Conservation (phyloP, 768 basidiomycete species). For the Calocybe cyanea region DNA sequence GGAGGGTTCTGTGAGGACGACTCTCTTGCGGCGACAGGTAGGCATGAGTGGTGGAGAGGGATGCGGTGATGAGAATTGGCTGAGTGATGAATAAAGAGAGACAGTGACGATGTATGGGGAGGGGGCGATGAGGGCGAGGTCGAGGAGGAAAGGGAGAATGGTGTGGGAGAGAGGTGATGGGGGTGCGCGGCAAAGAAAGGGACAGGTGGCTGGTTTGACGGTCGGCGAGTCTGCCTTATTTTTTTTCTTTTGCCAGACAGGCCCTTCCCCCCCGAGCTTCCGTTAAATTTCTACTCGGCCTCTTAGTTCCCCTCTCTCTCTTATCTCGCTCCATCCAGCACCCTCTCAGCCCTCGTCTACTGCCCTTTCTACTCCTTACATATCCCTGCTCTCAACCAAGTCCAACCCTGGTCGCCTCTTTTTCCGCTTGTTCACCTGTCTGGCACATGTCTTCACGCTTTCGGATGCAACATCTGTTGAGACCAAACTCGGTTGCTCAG, state of each 20-base stretch:
- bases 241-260: not conserved
- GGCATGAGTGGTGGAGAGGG: slow-evolving; percentile 50
- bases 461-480: slow-evolving; percentile 8
- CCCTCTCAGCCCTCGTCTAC: slow-evolving; percentile 19
- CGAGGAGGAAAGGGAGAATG: slow-evolving; percentile 22
- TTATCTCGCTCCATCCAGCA: slow-evolving; percentile 10
- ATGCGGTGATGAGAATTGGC: slow-evolving; percentile 17
- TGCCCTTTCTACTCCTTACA: not conserved
- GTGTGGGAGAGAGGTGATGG: slow-evolving; percentile 42
- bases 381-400: not conserved
- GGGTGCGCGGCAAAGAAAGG: slow-evolving; percentile 56
- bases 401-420: slow-evolving; percentile 4
- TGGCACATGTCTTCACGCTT: slow-evolving; percentile 11
- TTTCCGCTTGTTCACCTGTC: slow-evolving; percentile 13
- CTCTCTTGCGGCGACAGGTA: slow-evolving; percentile 86
- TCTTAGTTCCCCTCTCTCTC: slow-evolving; percentile 17
- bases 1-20: slow-evolving; percentile 81
- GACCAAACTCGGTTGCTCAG: slow-evolving; percentile 2
- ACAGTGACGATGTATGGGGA: slow-evolving; percentile 15
- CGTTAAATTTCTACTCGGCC: slow-evolving; percentile 7
- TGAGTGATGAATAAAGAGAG: slow-evolving; percentile 13
- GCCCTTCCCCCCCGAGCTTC: not conserved
- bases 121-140: slow-evolving; percentile 16
- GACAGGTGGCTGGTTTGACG: slow-evolving; percentile 61
- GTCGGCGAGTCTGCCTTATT: slow-evolving; percentile 32